Base-by-base conservation (phyloP, 2,329 filamentous ascomycete genomes). In the Cordyceps cicadae region DNA sequence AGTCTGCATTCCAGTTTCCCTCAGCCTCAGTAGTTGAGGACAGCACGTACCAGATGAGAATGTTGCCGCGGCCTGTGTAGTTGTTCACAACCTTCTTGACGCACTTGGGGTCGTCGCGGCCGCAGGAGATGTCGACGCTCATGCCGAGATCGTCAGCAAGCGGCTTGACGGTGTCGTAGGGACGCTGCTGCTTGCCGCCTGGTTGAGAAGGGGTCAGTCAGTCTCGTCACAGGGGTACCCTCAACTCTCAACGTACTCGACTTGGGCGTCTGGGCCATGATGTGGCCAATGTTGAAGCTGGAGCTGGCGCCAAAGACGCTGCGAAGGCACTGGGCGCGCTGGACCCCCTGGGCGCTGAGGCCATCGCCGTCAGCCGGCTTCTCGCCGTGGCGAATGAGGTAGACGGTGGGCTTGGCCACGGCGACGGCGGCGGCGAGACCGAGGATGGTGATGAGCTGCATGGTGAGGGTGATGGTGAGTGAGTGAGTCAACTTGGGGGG, bases 351-450 rank as follows among this genome's bases (percentile, higher is more conserved):
- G 0, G 75, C 65, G 60, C 70, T 82, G 51, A 87, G 73, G 2
- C 82, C 83, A 61, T 77, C 73, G 17, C 74, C 75, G 56, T 79
- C 71, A 4, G 76, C 75, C 43, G 84, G 83, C 70, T 87, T 87
- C 70, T 87, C 84, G 62, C 84, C 84, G 64, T 87, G 84, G 19
- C 84, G 80, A 68, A 87, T 87, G 9, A 87, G 71, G 67, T 85
- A 87, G 37, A 87, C 80, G 0, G 79, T 85, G 1, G 82, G 77
- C 11, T 67, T 63, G 34, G 61, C 61, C 3, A 66, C 66, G 9
- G 64, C 63, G 3, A 64, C 67, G 24, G 68, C 26, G 7, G 64
- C 63, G 9, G 63, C 61, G 24, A 68, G 55, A n/a, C 60, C 56
- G 1, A 69, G 19, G 12, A 69, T 12, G 4, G 59, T 34, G 21